A percentile compares a stretch with the other conserved stretches of the same genome.
Evolutionary conservation across 495 filamentous ascomycete species (phyloP).

Genomic region (Aspergillus saccharolyticus): DNA sequence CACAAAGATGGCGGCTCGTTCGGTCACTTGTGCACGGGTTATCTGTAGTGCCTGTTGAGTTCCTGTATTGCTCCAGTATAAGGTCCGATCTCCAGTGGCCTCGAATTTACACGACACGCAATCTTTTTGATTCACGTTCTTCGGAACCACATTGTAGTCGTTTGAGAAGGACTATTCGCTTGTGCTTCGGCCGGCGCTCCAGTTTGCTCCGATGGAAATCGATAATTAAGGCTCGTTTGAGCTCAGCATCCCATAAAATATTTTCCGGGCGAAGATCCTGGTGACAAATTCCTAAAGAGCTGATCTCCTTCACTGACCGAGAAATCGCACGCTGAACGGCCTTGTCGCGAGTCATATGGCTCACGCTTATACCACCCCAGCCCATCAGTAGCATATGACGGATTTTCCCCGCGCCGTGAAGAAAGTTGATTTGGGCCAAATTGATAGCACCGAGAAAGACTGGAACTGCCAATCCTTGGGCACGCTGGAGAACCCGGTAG

Average conservation of each 20-base stretch:
- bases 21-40: too few relatives aligned
- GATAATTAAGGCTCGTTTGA: conserved; percentile 6
- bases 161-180: too few relatives aligned
- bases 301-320: conserved; percentile 16
- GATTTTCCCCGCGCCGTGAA: conserved; percentile 34
- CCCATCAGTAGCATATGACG: conserved; percentile 44
- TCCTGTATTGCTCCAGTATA: too few relatives aligned
- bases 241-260: conserved; percentile 4
- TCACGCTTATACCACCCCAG: conserved; percentile 27
- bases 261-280: conserved; percentile 9
- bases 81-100: too few relatives aligned
- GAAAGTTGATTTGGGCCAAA: conserved; percentile 29
- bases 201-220: conserved; percentile 4
- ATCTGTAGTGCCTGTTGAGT: too few relatives aligned
- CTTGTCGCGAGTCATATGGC: not conserved
- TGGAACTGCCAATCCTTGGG: conserved; percentile 36
- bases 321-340: conserved; percentile 5
- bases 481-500: conserved; percentile 29
- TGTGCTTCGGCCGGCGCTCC: too few relatives aligned
- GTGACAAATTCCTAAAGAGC: conserved; percentile 12
- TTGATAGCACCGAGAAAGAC: conserved; percentile 43
- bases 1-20: too few relatives aligned
- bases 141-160: too few relatives aligned
- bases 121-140: too few relatives aligned
- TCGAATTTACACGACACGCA: too few relatives aligned